Evolutionary conservation across 768 basidiomycete species (phyloP).

Genomic region (Lentinus tigrinus): DNA sequence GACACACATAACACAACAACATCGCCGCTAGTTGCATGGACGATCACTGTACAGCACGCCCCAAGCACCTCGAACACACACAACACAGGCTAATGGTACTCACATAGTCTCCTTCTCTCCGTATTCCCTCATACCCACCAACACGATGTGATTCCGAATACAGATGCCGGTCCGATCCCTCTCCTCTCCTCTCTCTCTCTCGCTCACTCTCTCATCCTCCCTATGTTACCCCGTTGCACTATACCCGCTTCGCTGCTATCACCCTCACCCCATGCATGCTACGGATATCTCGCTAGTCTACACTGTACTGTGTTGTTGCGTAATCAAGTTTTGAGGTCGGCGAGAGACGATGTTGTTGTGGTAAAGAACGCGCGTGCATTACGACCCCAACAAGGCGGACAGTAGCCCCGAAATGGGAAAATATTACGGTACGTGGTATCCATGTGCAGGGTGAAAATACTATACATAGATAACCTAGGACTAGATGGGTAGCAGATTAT

Average conservation of each 20-base stretch:
- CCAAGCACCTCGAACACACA: neutral
- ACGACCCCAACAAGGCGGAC: neutral
- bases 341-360: neutral
- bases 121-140: constrained; percentile 2
- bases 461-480: neutral
- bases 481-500: neutral
- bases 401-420: neutral
- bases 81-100: constrained; percentile 6
- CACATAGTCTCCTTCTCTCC: constrained; percentile 17
- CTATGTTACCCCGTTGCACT: constrained; percentile 22
- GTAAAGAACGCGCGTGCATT: neutral
- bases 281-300: constrained; percentile 19
- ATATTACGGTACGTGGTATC: no score
- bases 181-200: neutral
- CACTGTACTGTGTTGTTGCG: constrained; percentile 19
- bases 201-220: neutral
- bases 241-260: constrained; percentile 15
- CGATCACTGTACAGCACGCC: constrained; percentile 10
- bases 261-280: constrained; percentile 16
- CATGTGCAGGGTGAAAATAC: neutral
- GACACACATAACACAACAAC: neutral
- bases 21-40: neutral
- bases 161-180: neutral
- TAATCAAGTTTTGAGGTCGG: constrained; percentile 14
- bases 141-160: constrained; percentile 4